Evolutionary conservation across 148 eudicot genomes (phyloP), one percentile per base, ranked within the genome.

Genomic region (Diospyros kaki): DNA sequence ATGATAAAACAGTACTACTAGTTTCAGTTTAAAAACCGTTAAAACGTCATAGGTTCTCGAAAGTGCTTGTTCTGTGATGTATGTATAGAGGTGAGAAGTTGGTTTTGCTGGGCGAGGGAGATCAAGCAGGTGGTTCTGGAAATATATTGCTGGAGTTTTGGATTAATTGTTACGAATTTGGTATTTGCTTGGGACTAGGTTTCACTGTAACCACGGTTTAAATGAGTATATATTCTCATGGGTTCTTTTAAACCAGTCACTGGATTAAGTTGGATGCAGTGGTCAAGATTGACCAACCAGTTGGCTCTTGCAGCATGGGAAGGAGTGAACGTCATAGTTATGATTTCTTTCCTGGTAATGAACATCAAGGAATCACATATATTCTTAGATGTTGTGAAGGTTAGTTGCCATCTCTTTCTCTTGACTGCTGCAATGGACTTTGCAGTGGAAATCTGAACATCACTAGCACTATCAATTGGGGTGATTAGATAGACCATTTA

Each of bases 141-240:
- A 67, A 8, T 40, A 68, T 51, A 68, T 53, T 69, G 71, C 46
- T 14, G 41, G 73, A 70, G 41, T 70, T 70, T n/a, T 56, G 51
- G 73, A 17, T 56, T 2, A 55, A 38, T 70, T 54, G 6, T 55
- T 70, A 55, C 28, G 39, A 55, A 14, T 41, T 55, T 7, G 8
- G 38, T 9, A 15, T 40, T 55, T 41, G 1, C 9, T 53, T 39
- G 56, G 41, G 58, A 13, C 43, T 17, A 50, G 56, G 15, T 40
- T 14, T 69, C 54, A 11, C 14, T 69, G 12, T n/a, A 14, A 54
- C 46, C 1, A 0, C 38, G 13, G 18, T 44, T 69, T 69, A 17
- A 53, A 17, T 14, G 5, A 54, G 12, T 39, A 14, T 9, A 48
- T 4, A 48, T 48, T 48, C 52, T 48, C 53, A 14, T 28, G 39